A percentile compares a stretch with the other conserved stretches of the same genome.
Evolutionary conservation across 2,329 filamentous ascomycete species (phyloP).

Genomic region (Fusarium sp.): DNA sequence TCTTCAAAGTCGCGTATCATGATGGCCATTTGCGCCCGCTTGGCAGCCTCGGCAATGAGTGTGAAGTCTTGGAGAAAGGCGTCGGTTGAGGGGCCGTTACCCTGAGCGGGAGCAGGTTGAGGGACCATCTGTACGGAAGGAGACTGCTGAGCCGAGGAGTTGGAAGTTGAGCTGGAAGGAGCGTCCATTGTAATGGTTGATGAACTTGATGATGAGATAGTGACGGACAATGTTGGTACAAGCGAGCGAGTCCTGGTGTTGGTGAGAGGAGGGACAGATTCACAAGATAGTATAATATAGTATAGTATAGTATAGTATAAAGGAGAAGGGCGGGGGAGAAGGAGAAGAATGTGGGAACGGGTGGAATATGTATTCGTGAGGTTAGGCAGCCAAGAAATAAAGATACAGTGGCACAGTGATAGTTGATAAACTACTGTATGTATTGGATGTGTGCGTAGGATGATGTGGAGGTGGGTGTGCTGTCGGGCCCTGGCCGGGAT

Average conservation of each 20-base stretch:
- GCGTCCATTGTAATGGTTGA: slow-evolving; percentile 45
- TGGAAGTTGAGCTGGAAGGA: slow-evolving; percentile 44
- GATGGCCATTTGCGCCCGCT: slow-evolving; percentile 89
- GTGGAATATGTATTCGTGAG: slow-evolving; percentile 19
- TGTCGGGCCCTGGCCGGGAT: slow-evolving; percentile 10
- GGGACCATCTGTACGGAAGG: slow-evolving; percentile 43
- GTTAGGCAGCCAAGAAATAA: slow-evolving; percentile 24
- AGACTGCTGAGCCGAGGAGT: slow-evolving; percentile 46
- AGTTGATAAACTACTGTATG: slow-evolving; percentile 3
- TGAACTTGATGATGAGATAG: slow-evolving; percentile 7
- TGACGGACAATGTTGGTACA: slow-evolving; percentile 4
- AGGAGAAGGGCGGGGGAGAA: neutral
- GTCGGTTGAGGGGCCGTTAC: slow-evolving; percentile 57
- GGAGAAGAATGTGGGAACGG: slow-evolving; percentile 7
- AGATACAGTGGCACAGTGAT: slow-evolving; percentile 11
- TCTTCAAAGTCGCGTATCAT: slow-evolving; percentile 87
- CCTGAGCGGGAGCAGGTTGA: slow-evolving; percentile 41
- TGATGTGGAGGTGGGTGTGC: slow-evolving; percentile 7
- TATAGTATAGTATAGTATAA: neutral
- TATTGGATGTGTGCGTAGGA: neutral
- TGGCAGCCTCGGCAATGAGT: slow-evolving; percentile 90
- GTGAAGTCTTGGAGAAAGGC: slow-evolving; percentile 81
- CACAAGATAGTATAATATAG: neutral
- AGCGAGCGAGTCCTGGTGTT: neutral
- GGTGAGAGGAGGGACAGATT: neutral